A percentile compares a stretch with the other conserved stretches of the same genome.
These are phyloP conservation scores for Dendrostoma leiphaemia DNA, from an alignment of 2,329 filamentous ascomycete species.

Conservation along the genomic window DNA sequence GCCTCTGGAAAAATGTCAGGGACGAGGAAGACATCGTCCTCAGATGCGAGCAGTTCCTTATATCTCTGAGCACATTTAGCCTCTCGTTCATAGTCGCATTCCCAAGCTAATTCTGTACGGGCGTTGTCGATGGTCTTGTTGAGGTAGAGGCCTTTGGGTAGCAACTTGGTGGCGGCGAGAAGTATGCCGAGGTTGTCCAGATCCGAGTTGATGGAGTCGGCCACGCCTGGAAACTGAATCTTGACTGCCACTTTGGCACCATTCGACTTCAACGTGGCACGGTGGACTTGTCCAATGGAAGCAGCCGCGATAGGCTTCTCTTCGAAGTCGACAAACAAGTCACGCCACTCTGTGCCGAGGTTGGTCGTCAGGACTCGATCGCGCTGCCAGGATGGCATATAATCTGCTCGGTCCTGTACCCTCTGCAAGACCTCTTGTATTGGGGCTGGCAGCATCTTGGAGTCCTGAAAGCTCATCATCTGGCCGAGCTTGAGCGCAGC, in stretches of 20 bases:
- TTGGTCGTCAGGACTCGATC: constrained; percentile 78
- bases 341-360: constrained; percentile 79
- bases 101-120: constrained; percentile 87
- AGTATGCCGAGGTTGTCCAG: constrained; percentile 90
- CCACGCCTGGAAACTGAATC: constrained; percentile 94
- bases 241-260: constrained; percentile 85
- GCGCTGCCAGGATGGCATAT: constrained; percentile 94
- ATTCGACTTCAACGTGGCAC: constrained; percentile 73
- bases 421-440: constrained; percentile 90
- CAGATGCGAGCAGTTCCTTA: constrained; percentile 70
- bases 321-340: constrained; percentile 80
- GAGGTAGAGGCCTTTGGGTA: constrained; percentile 89
- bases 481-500: constrained; percentile 96
- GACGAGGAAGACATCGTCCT: constrained; percentile 72
- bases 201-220: constrained; percentile 93
- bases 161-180: constrained; percentile 81
- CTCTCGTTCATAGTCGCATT: constrained; percentile 93
- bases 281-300: constrained; percentile 95
- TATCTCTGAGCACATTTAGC: constrained; percentile 78
- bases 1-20: constrained; percentile 77
- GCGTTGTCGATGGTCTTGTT: constrained; percentile 98
- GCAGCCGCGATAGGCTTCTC: constrained; percentile 92
- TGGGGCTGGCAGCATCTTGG: constrained; percentile 84
- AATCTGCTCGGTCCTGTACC: constrained; percentile 94
- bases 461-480: constrained; percentile 97